A percentile compares a stretch with the other conserved stretches of the same genome.
Evolutionary conservation across 2,329 filamentous ascomycete genomes (phyloP).

Genomic region (Graphilbum fragrans): DNA sequence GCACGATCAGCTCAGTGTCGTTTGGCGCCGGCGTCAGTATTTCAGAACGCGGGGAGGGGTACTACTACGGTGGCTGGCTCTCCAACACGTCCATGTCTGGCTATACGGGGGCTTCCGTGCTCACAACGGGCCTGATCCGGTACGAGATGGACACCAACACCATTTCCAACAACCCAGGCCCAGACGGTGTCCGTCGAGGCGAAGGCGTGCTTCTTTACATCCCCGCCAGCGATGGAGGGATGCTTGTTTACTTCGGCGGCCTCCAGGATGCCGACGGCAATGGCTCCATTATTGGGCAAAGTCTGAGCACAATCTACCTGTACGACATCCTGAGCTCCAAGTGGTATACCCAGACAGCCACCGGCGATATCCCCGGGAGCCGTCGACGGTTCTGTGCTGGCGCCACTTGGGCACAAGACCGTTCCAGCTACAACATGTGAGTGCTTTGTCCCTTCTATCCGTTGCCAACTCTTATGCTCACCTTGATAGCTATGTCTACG

Average conservation of each 20-base stretch:
- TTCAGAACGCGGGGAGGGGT: constrained; percentile 41
- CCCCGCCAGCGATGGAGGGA: constrained; percentile 44
- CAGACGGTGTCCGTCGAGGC: constrained; percentile 38
- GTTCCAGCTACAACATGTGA: constrained; percentile 53
- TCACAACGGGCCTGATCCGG: constrained; percentile 38
- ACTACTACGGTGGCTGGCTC: constrained; percentile 51
- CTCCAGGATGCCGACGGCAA: constrained; percentile 34
- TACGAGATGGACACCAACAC: constrained; percentile 41
- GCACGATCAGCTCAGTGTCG: constrained; percentile 31
- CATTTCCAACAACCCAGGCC: constrained; percentile 41
- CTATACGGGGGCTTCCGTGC: constrained; percentile 35
- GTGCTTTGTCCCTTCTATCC: constrained; percentile 12
- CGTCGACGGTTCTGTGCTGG: constrained; percentile 50
- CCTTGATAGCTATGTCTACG: constrained; percentile 44
- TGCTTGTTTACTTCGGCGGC: constrained; percentile 52
- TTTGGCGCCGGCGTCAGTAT: constrained; percentile 46
- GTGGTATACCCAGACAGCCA: constrained; percentile 48
- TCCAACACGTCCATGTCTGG: constrained; percentile 38
- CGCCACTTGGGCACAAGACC: constrained; percentile 44
- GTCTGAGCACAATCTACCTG: constrained; percentile 40
- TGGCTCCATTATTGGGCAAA: constrained; percentile 30
- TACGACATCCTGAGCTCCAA: constrained; percentile 47
- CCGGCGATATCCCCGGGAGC: constrained; percentile 36
- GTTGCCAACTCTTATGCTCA: neutral
- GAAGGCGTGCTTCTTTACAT: constrained; percentile 50